A percentile compares a stretch with the other conserved stretches of the same genome.
Conservation (phyloP, 352 stramenopile genomes). For the Thraustochytrium striatum region DNA sequence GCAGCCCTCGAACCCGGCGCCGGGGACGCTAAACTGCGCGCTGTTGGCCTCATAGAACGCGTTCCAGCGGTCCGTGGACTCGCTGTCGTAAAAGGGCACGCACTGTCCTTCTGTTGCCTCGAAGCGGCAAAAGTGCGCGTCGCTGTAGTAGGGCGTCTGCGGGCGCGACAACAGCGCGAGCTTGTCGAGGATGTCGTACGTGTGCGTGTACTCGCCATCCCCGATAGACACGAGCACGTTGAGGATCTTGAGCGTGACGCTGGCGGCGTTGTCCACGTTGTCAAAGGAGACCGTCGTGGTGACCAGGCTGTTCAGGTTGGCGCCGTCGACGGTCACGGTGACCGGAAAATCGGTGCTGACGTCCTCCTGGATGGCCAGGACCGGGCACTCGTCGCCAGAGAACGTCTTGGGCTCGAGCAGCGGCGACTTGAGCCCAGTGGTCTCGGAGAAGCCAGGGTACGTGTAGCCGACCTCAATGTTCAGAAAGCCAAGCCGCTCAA, state of each 20-base stretch:
- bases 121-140: conserved; percentile 20
- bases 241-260: conserved; percentile 1
- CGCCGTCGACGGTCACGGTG: neutral
- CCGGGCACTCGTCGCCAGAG: neutral
- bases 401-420: neutral
- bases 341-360: neutral
- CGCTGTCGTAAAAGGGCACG: conserved; percentile 1
- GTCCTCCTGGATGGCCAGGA: neutral
- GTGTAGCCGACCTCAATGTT: neutral
- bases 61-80: neutral
- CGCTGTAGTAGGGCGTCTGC: neutral
- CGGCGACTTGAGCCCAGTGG: neutral
- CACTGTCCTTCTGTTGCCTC: neutral
- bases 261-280: neutral
- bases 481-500: neutral
- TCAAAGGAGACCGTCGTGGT: neutral
- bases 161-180: neutral
- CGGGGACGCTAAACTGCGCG: neutral
- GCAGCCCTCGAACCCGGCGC: neutral
- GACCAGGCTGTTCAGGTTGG: neutral
- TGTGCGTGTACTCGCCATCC: neutral
- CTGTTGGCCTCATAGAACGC: neutral
- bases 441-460: neutral
- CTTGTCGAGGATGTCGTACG: neutral
- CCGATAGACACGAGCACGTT: neutral